Evolutionary conservation across 2,329 filamentous ascomycete genomes (phyloP).

Genomic region (Xylaria hypoxylon): DNA sequence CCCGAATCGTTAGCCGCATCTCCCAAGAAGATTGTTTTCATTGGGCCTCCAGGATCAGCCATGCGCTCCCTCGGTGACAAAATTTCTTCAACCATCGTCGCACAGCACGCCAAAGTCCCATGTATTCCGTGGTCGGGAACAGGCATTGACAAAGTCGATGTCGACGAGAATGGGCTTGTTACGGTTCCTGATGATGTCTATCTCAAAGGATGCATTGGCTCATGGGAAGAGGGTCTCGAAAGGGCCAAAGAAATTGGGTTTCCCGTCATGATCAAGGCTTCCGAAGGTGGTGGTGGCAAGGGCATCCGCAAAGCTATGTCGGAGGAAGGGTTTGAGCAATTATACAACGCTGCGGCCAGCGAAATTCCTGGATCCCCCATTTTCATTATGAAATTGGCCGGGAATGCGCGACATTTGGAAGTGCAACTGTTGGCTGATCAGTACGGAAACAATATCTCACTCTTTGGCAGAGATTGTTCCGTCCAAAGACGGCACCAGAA

Average conservation of each 20-base stretch:
- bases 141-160: constrained; percentile 82
- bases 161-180: constrained; percentile 87
- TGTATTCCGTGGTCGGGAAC: constrained; percentile 99
- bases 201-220: constrained; percentile 88
- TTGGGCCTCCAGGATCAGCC: constrained; percentile 95
- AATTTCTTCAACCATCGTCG: constrained; percentile 98
- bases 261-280: constrained; percentile 99
- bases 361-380: constrained; percentile 99
- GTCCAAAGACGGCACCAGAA: constrained; percentile 99
- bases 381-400: constrained; percentile 99
- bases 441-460: constrained; percentile 99
- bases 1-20: constrained; percentile 96
- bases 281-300: constrained; percentile 98
- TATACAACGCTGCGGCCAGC: constrained; percentile 96
- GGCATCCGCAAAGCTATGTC: constrained; percentile 94
- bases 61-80: constrained; percentile 99
- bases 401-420: constrained; percentile 95
- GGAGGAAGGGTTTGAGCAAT: constrained; percentile 83
- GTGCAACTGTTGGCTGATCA: constrained; percentile 97
- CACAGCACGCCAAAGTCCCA: constrained; percentile 94
- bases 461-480: constrained; percentile 98
- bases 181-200: constrained; percentile 90
- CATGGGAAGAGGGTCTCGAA: constrained; percentile 87
- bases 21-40: constrained; percentile 99
- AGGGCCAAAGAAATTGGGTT: constrained; percentile 94